Conservation (phyloP, 2,329 filamentous ascomycete species). For the Orbilia oligospora region DNA sequence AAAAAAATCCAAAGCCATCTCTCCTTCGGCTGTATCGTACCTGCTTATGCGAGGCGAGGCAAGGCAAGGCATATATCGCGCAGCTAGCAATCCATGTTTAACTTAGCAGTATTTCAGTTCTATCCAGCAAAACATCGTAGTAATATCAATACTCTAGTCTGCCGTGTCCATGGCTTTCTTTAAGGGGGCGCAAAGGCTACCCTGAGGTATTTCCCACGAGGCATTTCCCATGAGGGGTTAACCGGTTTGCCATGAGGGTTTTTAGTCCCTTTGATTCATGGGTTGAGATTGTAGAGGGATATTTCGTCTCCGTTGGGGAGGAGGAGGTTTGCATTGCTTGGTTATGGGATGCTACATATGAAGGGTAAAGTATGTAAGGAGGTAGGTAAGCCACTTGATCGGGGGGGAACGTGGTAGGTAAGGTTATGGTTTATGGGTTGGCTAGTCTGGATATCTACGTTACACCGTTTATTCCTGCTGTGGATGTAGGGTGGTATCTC, state of each 20-base stretch:
- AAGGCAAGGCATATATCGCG: constrained; percentile 26
- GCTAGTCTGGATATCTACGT: no score
- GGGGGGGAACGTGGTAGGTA: no score
- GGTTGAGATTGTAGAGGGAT: background rate
- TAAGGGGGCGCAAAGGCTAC: no score
- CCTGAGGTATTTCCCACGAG: constrained; percentile 28
- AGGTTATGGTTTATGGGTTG: no score
- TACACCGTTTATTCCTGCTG: no score
- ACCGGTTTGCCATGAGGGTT: background rate
- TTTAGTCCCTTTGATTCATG: background rate
- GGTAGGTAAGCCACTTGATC: no score
- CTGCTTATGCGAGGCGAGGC: constrained; percentile 27
- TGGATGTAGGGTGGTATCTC: no score
- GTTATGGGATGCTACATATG: no score
- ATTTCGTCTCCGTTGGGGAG: background rate
- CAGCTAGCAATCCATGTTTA: background rate
- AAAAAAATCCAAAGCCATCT: background rate
- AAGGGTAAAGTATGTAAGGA: no score
- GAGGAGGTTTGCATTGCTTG: no score
- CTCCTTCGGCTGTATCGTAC: constrained; percentile 29
- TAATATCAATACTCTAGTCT: no score
- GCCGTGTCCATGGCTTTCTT: background rate
- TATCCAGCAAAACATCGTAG: no score
- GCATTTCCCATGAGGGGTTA: constrained; percentile 1
- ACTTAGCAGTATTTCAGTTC: background rate